Evolutionary conservation across 139 green algal species (phyloP).

Genomic region (Zygnema cylindricum): DNA sequence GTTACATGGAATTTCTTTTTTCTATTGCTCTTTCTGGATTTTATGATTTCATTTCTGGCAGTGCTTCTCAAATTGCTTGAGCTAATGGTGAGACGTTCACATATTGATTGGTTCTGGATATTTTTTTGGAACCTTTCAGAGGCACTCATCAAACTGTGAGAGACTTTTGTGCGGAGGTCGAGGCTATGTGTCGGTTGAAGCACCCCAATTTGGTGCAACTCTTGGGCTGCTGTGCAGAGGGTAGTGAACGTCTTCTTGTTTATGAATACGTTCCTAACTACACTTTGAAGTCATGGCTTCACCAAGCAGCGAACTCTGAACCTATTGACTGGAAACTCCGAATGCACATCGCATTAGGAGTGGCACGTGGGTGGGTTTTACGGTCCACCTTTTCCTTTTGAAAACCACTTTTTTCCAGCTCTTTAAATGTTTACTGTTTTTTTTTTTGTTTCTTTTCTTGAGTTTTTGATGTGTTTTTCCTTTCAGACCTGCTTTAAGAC

Average conservation of each 20-base stretch:
- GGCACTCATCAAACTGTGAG: slow-evolving; percentile 18
- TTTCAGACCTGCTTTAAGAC: no score
- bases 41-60: background rate
- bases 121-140: background rate
- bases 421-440: no score
- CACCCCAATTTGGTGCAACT: slow-evolving; percentile 51
- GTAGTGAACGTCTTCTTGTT: slow-evolving; percentile 47
- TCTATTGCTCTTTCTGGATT: no score
- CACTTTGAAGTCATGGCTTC: slow-evolving; percentile 40
- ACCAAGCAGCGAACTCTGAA: background rate
- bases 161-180: slow-evolving; percentile 49
- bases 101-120: no score
- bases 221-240: slow-evolving; percentile 54
- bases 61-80: background rate
- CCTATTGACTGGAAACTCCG: slow-evolving; percentile 41
- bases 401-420: slow-evolving; percentile 5
- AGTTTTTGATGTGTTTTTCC: background rate
- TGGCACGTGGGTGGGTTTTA: slow-evolving; percentile 55
- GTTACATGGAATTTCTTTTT: no score
- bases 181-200: slow-evolving; percentile 19
- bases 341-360: slow-evolving; percentile 24
- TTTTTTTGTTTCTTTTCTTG: no score
- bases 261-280: slow-evolving; percentile 59
- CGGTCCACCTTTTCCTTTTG: slow-evolving; percentile 65
- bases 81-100: no score